Percentiles rank a stretch among this genome's conserved stretches.
phyloP scores from a whole-genome alignment of 176 grass and related monocot genomes.

The Paspalum vaginatum region DNA sequence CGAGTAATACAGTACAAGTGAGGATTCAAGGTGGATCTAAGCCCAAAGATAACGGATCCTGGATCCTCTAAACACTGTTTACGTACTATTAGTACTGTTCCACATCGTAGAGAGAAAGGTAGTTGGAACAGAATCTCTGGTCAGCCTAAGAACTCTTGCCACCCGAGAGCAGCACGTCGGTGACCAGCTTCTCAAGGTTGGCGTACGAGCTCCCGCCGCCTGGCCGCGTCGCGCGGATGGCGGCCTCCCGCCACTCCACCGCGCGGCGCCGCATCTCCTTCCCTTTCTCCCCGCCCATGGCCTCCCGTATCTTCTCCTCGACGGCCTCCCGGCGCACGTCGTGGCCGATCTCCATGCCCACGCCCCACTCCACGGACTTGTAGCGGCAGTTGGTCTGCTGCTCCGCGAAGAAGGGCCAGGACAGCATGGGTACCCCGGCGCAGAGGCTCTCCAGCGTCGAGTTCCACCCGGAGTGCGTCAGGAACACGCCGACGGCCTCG shows the following conservation, averaged over 20 bases:
- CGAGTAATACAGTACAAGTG: too few species aligned
- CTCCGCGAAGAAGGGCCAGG: constrained; percentile 58
- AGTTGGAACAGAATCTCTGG: too few species aligned
- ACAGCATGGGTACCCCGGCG: constrained; percentile 54
- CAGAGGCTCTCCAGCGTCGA: constrained; percentile 50
- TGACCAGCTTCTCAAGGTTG: constrained; percentile 45
- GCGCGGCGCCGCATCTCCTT: constrained; percentile 42
- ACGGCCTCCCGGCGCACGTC: constrained; percentile 48
- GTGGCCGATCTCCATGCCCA: constrained; percentile 49
- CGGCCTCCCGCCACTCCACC: constrained; percentile 40
- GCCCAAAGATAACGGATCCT: too few species aligned
- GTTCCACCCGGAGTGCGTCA: constrained; percentile 58
- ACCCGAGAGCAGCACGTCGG: constrained; percentile 41
- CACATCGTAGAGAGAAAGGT: too few species aligned
- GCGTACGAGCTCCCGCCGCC: constrained; percentile 36
- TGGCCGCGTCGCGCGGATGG: constrained; percentile 4
- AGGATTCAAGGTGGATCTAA: too few species aligned
- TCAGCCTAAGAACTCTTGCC: constrained; percentile 2
- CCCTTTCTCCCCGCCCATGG: constrained; percentile 44
- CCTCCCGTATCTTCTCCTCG: constrained; percentile 49
- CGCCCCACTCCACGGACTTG: constrained; percentile 48
- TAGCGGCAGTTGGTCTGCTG: constrained; percentile 58
- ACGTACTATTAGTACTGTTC: too few species aligned
- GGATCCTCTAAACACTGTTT: too few species aligned
- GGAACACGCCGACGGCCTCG: constrained; percentile 44